Evolutionary conservation across 768 basidiomycete genomes (phyloP), one percentile per base, ranked within the genome.

Genomic region (Pholiota microspora): DNA sequence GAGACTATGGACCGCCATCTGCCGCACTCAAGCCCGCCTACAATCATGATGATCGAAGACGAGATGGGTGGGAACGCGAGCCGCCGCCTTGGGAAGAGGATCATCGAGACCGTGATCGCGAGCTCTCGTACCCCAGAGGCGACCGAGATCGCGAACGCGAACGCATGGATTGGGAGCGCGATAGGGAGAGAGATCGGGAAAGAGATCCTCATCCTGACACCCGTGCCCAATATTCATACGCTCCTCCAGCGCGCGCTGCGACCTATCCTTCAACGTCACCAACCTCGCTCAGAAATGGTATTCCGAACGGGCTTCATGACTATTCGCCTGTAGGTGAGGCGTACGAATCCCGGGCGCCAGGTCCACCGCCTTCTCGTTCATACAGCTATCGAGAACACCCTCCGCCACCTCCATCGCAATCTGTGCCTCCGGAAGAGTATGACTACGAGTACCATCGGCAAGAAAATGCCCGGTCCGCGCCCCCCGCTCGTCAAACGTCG

Each of bases 341-440:
- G 23, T 63, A 57, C 32, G 62, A 65, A 13, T 58, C 60, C 5
- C 62, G 58, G 24, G 63, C 62, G 21, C 40, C 40, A 21, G 40
- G 18, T 6, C 40, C 40, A 23, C 40, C 40, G 10, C 40, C 40
- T 6, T 42, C 40, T 42, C 40, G 40, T 21, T n/a, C n/a, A 23
- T 42, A 42, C 8, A 16, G 29, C 29, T 47, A 47, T 25, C 45
- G 51, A 10, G 29, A 31, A 9, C 32, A 36, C 16, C 52, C 52
- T n/a, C 32, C 25, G 21, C 45, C 52, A 15, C 44, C 40, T 51
- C 51, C 21, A 28, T 40, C 16, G 42, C 53, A 36, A 21, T n/a
- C 38, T 28, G 38, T 16, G 18, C 38, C 51, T 36, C 45, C 27
- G 32, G 35, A 54, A 6, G 45, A 38, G 6, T 54, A 54, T 25